Base-by-base conservation (phyloP, 139 green algal species). In the Haematococcus lacustris region DNA sequence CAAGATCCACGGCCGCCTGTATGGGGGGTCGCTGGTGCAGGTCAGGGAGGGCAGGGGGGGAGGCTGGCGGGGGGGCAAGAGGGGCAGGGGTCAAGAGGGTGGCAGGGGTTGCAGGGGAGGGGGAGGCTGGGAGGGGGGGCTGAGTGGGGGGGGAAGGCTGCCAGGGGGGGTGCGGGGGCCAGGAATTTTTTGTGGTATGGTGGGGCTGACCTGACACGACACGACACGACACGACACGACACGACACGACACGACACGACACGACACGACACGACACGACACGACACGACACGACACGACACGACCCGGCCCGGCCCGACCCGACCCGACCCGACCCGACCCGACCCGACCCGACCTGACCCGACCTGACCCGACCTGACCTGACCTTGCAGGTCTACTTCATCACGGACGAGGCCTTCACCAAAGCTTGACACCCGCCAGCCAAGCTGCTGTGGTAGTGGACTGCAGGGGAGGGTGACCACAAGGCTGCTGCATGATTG, bases 1-100 rank as follows among this genome's bases (percentile, higher is more conserved):
- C 17, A 64, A 69, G 51, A 73, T 80, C 51, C 63, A 80, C 43
- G 75, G 75, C 9, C 70, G 75, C 13, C 64, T 76, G 39, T 80
- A 72, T 76, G 40, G 70, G 51, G 38, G 75, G 70, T 34, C 76
- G 40, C 70, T 70, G 40, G 30, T 73, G 74, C 50, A 59, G 3
- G 67, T 72, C 32, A 64, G 53, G 23, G 21, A 28, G 13, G 47
- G 47, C 21, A 57, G 13, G 21, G 13, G n/a, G n/a, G n/a, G n/a
- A n/a, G n/a, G 53, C 53, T 64, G 26, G 53, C 53, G 23, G 33
- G 53, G 21, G 23, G 21, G 53, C 23, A n/a, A n/a, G n/a, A n/a
- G n/a, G n/a, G n/a, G n/a, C n/a, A n/a, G n/a, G n/a, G n/a, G n/a
- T n/a, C 53, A 35, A n/a, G n/a, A n/a, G n/a, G n/a, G 21, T 64